Conservation (phyloP, 257 asterid genomes). For the Nicotiana undulata region DNA sequence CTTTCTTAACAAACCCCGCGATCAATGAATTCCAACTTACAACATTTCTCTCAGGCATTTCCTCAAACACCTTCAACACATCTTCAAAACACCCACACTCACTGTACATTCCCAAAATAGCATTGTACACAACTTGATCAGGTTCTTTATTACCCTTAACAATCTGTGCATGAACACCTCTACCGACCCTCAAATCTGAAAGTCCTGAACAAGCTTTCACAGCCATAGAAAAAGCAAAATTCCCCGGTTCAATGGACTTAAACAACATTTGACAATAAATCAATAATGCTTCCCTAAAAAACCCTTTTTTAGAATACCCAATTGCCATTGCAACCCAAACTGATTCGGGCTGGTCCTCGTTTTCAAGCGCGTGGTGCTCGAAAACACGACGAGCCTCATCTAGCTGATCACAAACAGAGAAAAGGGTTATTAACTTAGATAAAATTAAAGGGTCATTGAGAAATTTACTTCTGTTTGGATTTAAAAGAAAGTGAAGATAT, state of each 20-base stretch:
- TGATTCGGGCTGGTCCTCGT: constrained; percentile 23
- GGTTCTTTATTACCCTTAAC: constrained; percentile 22
- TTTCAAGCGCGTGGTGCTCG: constrained; percentile 15
- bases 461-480: constrained; percentile 12
- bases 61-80: constrained; percentile 32
- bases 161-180: constrained; percentile 34
- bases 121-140: constrained; percentile 51
- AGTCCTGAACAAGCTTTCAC: constrained; percentile 35
- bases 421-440: constrained; percentile 45
- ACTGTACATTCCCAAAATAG: constrained; percentile 31
- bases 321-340: constrained; percentile 44
- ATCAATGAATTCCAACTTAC: constrained; percentile 41
- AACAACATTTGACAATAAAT: constrained; percentile 32
- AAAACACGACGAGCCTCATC: constrained; percentile 40
- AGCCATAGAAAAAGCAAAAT: constrained; percentile 33
- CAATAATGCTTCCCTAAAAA: constrained; percentile 24
- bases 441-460: constrained; percentile 26
- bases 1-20: constrained; percentile 27
- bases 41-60: constrained; percentile 44
- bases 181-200: constrained; percentile 24
- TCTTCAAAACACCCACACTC: constrained; percentile 35
- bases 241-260: constrained; percentile 19
- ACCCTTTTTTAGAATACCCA: constrained; percentile 38
- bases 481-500: constrained; percentile 32
- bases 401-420: constrained; percentile 38